Evolutionary conservation across 345 rosid genomes (phyloP), one percentile per base, ranked within the genome.

Genomic region (Xanthoceras sorbifolium): DNA sequence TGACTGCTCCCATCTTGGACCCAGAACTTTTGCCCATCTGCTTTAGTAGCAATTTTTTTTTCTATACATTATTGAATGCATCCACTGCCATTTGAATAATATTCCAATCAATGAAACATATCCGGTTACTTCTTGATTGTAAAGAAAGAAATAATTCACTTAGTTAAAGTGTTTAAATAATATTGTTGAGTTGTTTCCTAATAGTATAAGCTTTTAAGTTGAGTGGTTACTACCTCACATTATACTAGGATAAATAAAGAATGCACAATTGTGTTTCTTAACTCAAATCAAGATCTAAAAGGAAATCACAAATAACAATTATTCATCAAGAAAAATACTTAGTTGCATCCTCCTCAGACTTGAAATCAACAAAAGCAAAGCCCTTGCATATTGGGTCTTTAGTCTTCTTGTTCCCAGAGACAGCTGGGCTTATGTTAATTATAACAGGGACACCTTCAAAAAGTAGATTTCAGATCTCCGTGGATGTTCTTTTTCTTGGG

Each of bases 401-500:
- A 3, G 97, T 93, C 89, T 93, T 95, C 85, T 84, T 88, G 77
- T 90, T 93, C 63, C 98, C 99, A 55, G 89, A 74, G 74, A 95
- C 96, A 66, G 86, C 92, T 26, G 99, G 97, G 70, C 76, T 66
- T n/a, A 95, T 85, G 71, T 76, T 79, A 76, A 83, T 65, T 42
- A 95, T 64, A 23, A 98, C 98, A 71, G 81, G 80, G 29, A 89
- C 87, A 40, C 82, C 96, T 79, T 87, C 76, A 70, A 91, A n/a
- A 95, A 64, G 96, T 92, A 72, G 69, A 77, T 79, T 87, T 84
- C 66, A 95, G 86, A 89, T 95, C 98, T 78, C 97, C 87, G 29
- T 88, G 90, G 73, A 95, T 79, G 61, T 93, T 95, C 93, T 86
- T 95, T 84, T 95, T 95, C 97, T 87, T 95, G 1, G 99, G 99